phyloP scores from a whole-genome alignment of 495 filamentous ascomycete genomes.

The Tuber borchii region DNA sequence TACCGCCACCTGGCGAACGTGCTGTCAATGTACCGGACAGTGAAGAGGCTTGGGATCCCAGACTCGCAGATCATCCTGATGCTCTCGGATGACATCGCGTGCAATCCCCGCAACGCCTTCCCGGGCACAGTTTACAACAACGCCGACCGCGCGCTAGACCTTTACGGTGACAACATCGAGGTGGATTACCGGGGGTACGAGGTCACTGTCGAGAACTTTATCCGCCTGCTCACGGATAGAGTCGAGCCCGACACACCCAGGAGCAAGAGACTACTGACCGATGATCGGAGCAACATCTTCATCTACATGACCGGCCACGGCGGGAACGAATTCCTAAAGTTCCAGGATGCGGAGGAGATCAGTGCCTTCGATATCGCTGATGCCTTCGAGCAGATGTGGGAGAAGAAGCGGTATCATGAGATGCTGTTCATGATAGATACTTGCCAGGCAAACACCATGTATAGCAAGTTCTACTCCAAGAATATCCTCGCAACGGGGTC shows the following conservation, averaged over 20 bases:
- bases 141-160: constrained; percentile 85
- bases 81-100: constrained; percentile 99
- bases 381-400: constrained; percentile 99
- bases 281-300: constrained; percentile 89
- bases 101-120: constrained; percentile 96
- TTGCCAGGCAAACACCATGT: constrained; percentile 99
- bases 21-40: constrained; percentile 93
- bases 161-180: constrained; percentile 98
- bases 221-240: constrained; percentile 86
- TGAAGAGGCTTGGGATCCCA: constrained; percentile 94
- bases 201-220: constrained; percentile 98
- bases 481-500: constrained; percentile 95
- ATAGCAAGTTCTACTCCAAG: constrained; percentile 91
- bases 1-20: constrained; percentile 98
- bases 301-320: constrained; percentile 99
- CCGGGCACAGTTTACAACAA: constrained; percentile 98
- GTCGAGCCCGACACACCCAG: constrained; percentile 87
- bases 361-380: constrained; percentile 92
- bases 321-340: constrained; percentile 97
- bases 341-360: constrained; percentile 96
- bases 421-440: constrained; percentile 99
- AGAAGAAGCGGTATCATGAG: constrained; percentile 96
- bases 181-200: constrained; percentile 98
- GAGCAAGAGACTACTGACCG: constrained; percentile 84
- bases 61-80: constrained; percentile 99